Percentiles rank a stretch among this genome's conserved stretches.
phyloP scores from a whole-genome alignment of 2,329 filamentous ascomycete genomes.

The Exophiala aquamarina region DNA sequence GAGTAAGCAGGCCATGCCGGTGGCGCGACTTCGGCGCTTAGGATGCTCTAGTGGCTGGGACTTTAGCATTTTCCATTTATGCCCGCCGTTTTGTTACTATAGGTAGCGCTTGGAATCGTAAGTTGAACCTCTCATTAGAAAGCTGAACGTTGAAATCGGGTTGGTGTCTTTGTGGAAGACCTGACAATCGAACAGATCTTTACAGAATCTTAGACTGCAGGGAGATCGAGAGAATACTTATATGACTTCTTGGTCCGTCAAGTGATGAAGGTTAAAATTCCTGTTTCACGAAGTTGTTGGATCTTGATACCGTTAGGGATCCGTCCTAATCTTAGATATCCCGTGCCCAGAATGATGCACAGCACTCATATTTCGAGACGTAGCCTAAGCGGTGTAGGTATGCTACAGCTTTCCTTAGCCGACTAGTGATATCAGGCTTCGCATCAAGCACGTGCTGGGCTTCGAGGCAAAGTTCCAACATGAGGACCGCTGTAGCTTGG shows the following conservation, averaged over 20 bases:
- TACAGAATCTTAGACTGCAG: background rate
- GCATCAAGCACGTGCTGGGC: constrained; percentile 24
- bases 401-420: too few relatives aligned
- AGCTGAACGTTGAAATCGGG: background rate
- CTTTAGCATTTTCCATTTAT: background rate
- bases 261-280: background rate
- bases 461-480: constrained; percentile 30
- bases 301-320: background rate
- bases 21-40: constrained; percentile 3
- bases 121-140: background rate
- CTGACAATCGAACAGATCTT: background rate
- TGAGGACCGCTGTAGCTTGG: constrained; percentile 29
- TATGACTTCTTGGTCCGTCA: background rate
- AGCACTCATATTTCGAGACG: background rate
- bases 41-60: background rate
- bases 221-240: background rate
- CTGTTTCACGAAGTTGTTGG: background rate
- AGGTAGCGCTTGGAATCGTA: background rate
- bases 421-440: too few relatives aligned
- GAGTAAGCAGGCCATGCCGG: constrained; percentile 2
- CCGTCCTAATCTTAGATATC: background rate
- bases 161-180: background rate
- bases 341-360: background rate
- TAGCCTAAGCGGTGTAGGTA: too few relatives aligned
- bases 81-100: background rate